Base-by-base conservation (phyloP, 371 early-diverging fungal genomes). In the Lichtheimia ornata region DNA sequence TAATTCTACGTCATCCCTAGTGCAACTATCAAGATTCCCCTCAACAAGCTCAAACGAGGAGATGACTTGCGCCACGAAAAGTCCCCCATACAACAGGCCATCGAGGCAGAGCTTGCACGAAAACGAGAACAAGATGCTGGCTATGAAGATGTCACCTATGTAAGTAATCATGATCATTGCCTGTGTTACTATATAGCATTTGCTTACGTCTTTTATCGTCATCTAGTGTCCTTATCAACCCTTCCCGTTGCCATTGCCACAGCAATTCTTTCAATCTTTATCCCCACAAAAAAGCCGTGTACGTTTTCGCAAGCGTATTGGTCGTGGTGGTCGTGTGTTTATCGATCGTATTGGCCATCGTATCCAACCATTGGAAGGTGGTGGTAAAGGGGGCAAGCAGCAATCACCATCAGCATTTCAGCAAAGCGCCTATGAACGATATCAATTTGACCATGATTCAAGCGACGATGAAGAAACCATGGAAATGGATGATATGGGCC, bases 251-350 rank as follows among this genome's bases (percentile, higher is more conserved):
- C 18, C 81, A 41, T 53, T 78, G 24, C 67, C 81, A 42, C 56
- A 76, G 45, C 75, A 76, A 52, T 73, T 69, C 60, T 76, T 49
- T 58, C 72, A 67, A 50, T 51, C 66, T 1, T 30, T 73, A 5
- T 69, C 61, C 24, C 62, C 51, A 43, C 66, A 68, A 58, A 66
- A 61, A 56, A 62, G 57, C 3, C 64, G 40, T 50, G 72, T 50
- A 0, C 62, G 58, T 22, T 84, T 71, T 63, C 72, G 88, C 30
- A 83, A 75, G 57, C 79, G 88, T 51, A 59, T 83, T 56, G 88
- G 88, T 18, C 80, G 86, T 53, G 82, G 82, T 51, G 86, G 88
- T 17, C 82, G 86, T 58, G 66, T 84, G 0, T 78, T 81, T 40
- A 73, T 84, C 49, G 87, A 87, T 63, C 83, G 87, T 44, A 58